Evolutionary conservation across 2,329 filamentous ascomycete species (phyloP).

Genomic region (Fusarium camptoceras): DNA sequence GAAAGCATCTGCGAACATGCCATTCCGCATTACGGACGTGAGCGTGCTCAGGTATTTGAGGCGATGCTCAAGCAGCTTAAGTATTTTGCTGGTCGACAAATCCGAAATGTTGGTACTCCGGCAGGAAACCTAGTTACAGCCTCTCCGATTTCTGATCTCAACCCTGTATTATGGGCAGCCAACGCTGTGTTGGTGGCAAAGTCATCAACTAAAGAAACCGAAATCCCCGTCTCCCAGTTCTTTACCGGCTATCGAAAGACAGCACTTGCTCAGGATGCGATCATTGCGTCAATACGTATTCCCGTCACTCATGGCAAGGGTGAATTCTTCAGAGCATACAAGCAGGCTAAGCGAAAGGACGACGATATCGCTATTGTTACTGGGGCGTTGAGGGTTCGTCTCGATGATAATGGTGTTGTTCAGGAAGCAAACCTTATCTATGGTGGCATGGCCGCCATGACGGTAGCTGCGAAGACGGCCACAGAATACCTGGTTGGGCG

Average conservation of each 20-base stretch:
- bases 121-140: conserved; percentile 95
- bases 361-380: conserved; percentile 99
- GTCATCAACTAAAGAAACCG: conserved; percentile 76
- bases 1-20: conserved; percentile 86
- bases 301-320: conserved; percentile 79
- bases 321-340: conserved; percentile 90
- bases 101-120: conserved; percentile 96
- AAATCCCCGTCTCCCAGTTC: conserved; percentile 92
- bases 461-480: conserved; percentile 85
- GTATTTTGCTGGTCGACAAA: conserved; percentile 95
- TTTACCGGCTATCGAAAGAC: conserved; percentile 93
- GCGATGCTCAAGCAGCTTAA: conserved; percentile 93
- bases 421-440: conserved; percentile 85
- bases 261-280: conserved; percentile 80
- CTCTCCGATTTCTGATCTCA: conserved; percentile 95
- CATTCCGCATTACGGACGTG: conserved; percentile 79
- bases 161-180: conserved; percentile 91
- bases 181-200: conserved; percentile 86
- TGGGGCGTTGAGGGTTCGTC: conserved; percentile 79
- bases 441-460: conserved; percentile 94
- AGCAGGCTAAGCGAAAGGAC: conserved; percentile 96
- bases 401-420: conserved; percentile 77
- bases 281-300: conserved; percentile 89
- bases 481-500: conserved; percentile 81
- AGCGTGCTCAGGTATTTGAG: conserved; percentile 81